These are phyloP conservation scores for Aquilaria agallochum DNA, from an alignment of 441 rosid species.

Conservation along the genomic window DNA sequence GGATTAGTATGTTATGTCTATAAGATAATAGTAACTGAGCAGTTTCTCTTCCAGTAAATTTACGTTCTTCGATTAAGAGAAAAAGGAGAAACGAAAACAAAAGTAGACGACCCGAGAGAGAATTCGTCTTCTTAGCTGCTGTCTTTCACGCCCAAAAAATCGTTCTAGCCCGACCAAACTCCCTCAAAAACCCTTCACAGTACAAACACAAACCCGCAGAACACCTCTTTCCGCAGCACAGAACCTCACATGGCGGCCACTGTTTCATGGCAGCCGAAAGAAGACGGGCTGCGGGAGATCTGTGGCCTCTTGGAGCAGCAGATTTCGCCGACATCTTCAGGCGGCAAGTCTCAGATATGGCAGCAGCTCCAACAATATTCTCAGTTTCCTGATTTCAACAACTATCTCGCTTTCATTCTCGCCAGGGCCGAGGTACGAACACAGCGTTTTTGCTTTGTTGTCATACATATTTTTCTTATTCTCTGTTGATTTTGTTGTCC, in stretches of 20 bases:
- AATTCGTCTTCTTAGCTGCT: too few species aligned
- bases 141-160: too few species aligned
- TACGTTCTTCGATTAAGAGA: too few species aligned
- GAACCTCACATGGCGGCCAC: slow-evolving; percentile 24
- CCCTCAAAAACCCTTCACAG: too few species aligned
- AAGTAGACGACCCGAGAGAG: too few species aligned
- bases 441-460: slow-evolving; percentile 12
- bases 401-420: slow-evolving; percentile 89
- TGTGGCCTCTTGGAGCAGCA: slow-evolving; percentile 80
- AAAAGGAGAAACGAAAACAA: too few species aligned
- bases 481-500: background rate
- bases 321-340: slow-evolving; percentile 81
- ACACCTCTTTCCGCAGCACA: too few species aligned
- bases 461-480: background rate
- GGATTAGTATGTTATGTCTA: too few species aligned
- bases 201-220: too few species aligned
- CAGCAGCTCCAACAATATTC: slow-evolving; percentile 90
- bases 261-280: slow-evolving; percentile 79
- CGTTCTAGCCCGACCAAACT: too few species aligned
- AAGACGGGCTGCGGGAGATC: slow-evolving; percentile 83
- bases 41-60: too few species aligned
- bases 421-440: slow-evolving; percentile 72
- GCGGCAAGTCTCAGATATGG: slow-evolving; percentile 96
- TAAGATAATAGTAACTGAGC: too few species aligned
- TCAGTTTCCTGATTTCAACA: slow-evolving; percentile 94